A percentile compares a stretch with the other conserved stretches of the same genome.
Evolutionary conservation across 192 early-diverging fungal genomes (phyloP).

Genomic region (Globomyces pollinis-pini): DNA sequence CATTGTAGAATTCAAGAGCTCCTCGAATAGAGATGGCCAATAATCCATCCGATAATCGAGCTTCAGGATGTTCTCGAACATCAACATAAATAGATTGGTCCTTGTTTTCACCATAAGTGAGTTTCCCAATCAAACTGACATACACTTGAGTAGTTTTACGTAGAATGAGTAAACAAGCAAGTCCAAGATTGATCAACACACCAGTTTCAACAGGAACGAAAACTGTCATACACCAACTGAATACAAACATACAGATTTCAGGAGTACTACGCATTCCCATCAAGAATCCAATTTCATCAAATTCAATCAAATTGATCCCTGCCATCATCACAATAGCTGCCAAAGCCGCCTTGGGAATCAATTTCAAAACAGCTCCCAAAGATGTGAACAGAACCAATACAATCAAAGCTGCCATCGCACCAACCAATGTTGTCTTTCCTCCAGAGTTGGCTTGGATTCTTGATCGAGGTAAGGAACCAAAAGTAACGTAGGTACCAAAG

Average conservation of each 20-base stretch:
- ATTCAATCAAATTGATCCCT: conserved; percentile 68
- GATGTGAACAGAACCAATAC: conserved; percentile 68
- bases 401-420: conserved; percentile 60
- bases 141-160: conserved; percentile 18
- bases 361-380: conserved; percentile 63
- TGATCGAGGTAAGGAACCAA: conserved; percentile 84
- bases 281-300: conserved; percentile 73
- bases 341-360: conserved; percentile 68
- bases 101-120: not conserved
- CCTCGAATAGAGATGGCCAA: conserved; percentile 21
- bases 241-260: conserved; percentile 24
- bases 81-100: conserved; percentile 13
- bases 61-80: conserved; percentile 27
- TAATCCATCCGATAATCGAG: conserved; percentile 24
- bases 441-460: conserved; percentile 79
- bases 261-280: conserved; percentile 16
- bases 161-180: conserved; percentile 24
- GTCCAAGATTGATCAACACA: conserved; percentile 24
- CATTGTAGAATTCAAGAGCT: conserved; percentile 36
- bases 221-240: conserved; percentile 22
- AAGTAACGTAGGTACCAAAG: conserved; percentile 45
- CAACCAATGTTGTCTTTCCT: conserved; percentile 70
- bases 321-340: conserved; percentile 78
- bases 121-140: conserved; percentile 24
- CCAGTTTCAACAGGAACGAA: conserved; percentile 17